Evolutionary conservation across 805 yeast genomes (phyloP).

Genomic region (Zygoascus ofunaensis): DNA sequence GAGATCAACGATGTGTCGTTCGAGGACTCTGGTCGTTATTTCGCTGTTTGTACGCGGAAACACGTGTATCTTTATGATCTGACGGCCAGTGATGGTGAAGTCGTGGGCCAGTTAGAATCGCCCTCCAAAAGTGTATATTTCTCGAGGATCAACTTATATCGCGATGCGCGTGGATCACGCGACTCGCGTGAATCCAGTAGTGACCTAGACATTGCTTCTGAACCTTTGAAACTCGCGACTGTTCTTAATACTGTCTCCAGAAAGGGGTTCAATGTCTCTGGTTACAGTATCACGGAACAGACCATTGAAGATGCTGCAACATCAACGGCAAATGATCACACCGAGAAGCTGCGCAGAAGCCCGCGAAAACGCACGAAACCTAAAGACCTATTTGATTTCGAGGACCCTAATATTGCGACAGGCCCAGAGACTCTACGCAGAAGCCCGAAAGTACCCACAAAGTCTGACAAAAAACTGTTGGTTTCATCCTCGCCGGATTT

Average conservation of each 20-base stretch:
- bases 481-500: neutral
- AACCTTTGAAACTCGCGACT: slow-evolving; percentile 28
- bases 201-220: neutral
- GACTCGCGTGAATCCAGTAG: neutral
- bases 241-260: slow-evolving; percentile 37
- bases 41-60: neutral
- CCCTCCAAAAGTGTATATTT: slow-evolving; percentile 12
- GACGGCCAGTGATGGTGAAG: slow-evolving; percentile 32
- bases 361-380: neutral
- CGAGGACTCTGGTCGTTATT: slow-evolving; percentile 1
- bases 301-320: neutral
- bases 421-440: neutral
- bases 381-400: no score
- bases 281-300: slow-evolving; percentile 19
- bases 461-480: neutral
- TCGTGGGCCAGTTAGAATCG: slow-evolving; percentile 15
- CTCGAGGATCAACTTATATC: neutral
- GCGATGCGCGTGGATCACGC: neutral
- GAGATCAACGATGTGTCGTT: slow-evolving; percentile 58
- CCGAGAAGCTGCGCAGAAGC: neutral
- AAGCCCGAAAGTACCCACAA: neutral
- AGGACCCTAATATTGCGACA: no score
- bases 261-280: slow-evolving; percentile 33
- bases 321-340: neutral
- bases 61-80: slow-evolving; percentile 40